phyloP scores from a whole-genome alignment of 73 alveolate species.

The Blepharisma japonicum region DNA sequence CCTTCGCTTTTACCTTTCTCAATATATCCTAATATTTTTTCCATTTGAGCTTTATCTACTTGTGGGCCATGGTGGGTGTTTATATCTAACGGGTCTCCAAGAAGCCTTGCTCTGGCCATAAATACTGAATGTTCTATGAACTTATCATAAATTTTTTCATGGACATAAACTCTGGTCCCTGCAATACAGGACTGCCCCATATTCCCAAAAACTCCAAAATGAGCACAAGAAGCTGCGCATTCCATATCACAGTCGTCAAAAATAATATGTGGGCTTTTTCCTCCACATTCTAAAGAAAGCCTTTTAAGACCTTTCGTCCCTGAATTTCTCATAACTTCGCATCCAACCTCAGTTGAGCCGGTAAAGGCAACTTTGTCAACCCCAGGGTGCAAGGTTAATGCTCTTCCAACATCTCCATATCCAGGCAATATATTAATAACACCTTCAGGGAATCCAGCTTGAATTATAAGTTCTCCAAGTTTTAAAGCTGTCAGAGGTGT shows the following conservation, averaged over 20 bases:
- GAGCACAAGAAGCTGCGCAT: slow-evolving; percentile 60
- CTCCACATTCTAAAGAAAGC: slow-evolving; percentile 59
- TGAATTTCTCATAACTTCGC: slow-evolving; percentile 28
- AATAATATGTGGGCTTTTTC: slow-evolving; percentile 39
- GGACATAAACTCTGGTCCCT: slow-evolving; percentile 83
- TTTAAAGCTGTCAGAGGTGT: slow-evolving; percentile 84
- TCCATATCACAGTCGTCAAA: slow-evolving; percentile 43
- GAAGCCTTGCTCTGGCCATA: slow-evolving; percentile 43
- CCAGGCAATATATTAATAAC: slow-evolving; percentile 84
- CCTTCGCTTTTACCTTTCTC: slow-evolving; percentile 82
- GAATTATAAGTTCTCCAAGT: slow-evolving; percentile 66
- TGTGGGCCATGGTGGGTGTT: slow-evolving; percentile 81
- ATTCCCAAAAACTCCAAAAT: slow-evolving; percentile 68
- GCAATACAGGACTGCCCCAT: slow-evolving; percentile 84
- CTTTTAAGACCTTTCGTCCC: slow-evolving; percentile 64
- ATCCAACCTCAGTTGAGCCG: slow-evolving; percentile 90
- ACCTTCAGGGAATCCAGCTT: slow-evolving; percentile 90
- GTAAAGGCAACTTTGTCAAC: slow-evolving; percentile 89
- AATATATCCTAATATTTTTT: slow-evolving; percentile 67
- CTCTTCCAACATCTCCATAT: slow-evolving; percentile 53
- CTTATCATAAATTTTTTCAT: slow-evolving; percentile 85
- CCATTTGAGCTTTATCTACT: slow-evolving; percentile 59
- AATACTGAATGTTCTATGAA: slow-evolving; percentile 61
- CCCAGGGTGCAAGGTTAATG: slow-evolving; percentile 63
- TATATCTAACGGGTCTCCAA: slow-evolving; percentile 78